Evolutionary conservation across 2,329 filamentous ascomycete genomes (phyloP).

Genomic region (Nothopassalora personata): DNA sequence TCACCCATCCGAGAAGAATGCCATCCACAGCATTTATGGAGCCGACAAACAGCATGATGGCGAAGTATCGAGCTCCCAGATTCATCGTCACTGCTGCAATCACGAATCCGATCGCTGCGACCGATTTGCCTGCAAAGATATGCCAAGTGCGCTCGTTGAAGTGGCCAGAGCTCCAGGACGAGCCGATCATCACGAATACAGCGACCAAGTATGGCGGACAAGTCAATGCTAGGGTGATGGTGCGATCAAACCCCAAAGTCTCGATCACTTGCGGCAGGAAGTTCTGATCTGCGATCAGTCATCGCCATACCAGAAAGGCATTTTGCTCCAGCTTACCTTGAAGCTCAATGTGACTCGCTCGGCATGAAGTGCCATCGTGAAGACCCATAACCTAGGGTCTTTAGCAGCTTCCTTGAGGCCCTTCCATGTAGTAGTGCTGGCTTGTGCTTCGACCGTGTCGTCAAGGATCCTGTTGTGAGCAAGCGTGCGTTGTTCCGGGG

Average conservation of each 20-base stretch:
- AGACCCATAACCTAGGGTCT: conserved; percentile 51
- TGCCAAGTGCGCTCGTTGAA: conserved; percentile 40
- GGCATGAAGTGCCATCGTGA: conserved; percentile 45
- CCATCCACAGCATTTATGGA: conserved; percentile 43
- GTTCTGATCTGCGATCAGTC: conserved; percentile 31
- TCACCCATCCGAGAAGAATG: conserved; percentile 46
- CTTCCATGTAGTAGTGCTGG: conserved; percentile 41
- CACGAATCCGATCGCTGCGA: conserved; percentile 36
- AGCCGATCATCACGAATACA: conserved; percentile 27
- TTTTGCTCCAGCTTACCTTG: background rate
- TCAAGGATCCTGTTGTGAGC: conserved; percentile 46
- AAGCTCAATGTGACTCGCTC: background rate
- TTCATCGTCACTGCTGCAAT: conserved; percentile 36
- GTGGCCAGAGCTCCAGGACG: conserved; percentile 34
- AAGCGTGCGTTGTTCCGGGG: conserved; percentile 39
- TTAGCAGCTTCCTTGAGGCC: conserved; percentile 47
- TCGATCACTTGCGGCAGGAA: conserved; percentile 44
- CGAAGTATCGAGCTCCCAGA: conserved; percentile 30
- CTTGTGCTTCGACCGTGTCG: conserved; percentile 48
- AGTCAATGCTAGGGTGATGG: conserved; percentile 49
- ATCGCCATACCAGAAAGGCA: background rate
- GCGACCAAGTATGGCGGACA: conserved; percentile 34
- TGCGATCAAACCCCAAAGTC: conserved; percentile 45
- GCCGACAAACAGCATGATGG: conserved; percentile 14
- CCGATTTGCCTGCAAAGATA: conserved; percentile 34